Evolutionary conservation across 768 basidiomycete species (phyloP).

Genomic region (Tulasnella sp.): DNA sequence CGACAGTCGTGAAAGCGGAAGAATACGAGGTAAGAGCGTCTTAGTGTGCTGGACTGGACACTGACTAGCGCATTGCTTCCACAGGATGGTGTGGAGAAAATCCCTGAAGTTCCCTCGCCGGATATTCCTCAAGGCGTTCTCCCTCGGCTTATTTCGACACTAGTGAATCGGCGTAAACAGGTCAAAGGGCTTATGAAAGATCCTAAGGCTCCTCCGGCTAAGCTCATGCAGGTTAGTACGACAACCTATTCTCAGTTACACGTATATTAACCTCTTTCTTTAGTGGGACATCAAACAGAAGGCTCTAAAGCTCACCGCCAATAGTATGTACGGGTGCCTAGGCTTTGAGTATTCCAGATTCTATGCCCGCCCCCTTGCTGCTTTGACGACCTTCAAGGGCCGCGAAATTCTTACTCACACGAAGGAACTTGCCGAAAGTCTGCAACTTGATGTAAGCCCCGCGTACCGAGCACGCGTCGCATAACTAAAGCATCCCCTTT

Average conservation of each 20-base stretch:
- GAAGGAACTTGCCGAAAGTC: conserved; percentile 78
- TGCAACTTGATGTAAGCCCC: conserved; percentile 71
- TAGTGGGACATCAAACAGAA: conserved; percentile 97
- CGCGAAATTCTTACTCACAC: conserved; percentile 94
- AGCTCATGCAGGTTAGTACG: conserved; percentile 65
- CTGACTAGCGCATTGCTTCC: no score
- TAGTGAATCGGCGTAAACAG: conserved; percentile 78
- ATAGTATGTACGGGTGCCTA: conserved; percentile 99
- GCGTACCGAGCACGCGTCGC: neutral
- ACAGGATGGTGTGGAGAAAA: conserved; percentile 63
- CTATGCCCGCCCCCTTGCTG: conserved; percentile 93
- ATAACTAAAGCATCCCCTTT: neutral
- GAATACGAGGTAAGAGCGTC: conserved; percentile 29
- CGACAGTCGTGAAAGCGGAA: conserved; percentile 72
- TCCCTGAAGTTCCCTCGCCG: conserved; percentile 75
- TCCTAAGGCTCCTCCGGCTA: conserved; percentile 49
- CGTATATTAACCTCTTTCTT: neutral
- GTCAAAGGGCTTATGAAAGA: conserved; percentile 97
- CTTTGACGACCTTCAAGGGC: conserved; percentile 94
- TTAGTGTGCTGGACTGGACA: neutral
- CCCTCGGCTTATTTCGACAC: conserved; percentile 94
- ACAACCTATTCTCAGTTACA: neutral
- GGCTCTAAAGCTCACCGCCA: conserved; percentile 94
- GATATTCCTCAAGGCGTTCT: conserved; percentile 75
- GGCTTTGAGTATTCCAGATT: conserved; percentile 96